Evolutionary conservation across 2,329 filamentous ascomycete genomes (phyloP), one percentile per base, ranked within the genome.

Genomic region (Fusarium torreyae): DNA sequence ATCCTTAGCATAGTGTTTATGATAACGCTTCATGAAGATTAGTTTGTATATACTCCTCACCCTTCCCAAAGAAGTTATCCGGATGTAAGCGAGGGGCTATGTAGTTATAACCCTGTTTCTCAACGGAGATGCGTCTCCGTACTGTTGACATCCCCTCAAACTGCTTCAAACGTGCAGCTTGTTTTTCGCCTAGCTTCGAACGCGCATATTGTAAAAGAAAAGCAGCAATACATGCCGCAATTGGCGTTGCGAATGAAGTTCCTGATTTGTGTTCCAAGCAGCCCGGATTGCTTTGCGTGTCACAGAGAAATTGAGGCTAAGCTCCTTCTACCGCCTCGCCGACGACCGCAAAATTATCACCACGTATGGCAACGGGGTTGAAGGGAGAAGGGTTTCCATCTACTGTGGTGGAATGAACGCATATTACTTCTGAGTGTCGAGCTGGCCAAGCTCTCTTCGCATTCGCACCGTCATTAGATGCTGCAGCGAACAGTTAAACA

Each of bases 1-100:
- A 28, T 28, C 7, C 28, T 28, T 28, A 9, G 28, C 7, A 28
- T 10, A 10, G 28, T 28, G 9, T 28, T 40, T n/a, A 20, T 40
- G 17, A 20, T 14, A 18, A 40, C 1, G 38, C n/a, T 10, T 40
- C 38, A 40, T 34, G 13, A 5, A 34, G 33, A 5, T 34, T 34
- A 34, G 13, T 34, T 17, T 34, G 6, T 15, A 94, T 34, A 4
- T 2, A 42, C 38, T n/a, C 28, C 13, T 40, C 17, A 31, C 26
- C 15, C 10, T 52, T 15, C 17, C 24, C 36, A 15, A 22, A 39
- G 17, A 39, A 24, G 38, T 31, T 22, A 6, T 42, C 26, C 4
- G 39, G 15, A 14, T 31, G n/a, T 10, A 15, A 15, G 4, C 7
- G 49, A 15, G 15, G 18, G 18, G 11, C 38, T 7, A 52, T 18